Conservation (phyloP, 2,329 filamentous ascomycete species). For the Phaeoacremonium minimum region DNA sequence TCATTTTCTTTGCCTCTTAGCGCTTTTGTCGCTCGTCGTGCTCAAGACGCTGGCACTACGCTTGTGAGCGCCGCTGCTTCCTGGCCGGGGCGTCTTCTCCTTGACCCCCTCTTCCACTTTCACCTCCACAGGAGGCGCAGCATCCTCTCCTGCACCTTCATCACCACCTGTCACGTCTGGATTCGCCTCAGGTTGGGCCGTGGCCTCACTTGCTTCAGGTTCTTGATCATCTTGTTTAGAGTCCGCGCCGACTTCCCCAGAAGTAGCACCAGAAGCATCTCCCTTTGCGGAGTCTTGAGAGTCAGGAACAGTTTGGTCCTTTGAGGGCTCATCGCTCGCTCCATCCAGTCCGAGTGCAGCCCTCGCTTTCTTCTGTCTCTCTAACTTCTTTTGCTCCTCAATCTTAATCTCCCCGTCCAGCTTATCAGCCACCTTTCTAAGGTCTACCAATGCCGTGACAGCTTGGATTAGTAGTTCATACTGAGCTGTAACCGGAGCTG, state of each 20-base stretch:
- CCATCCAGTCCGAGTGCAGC: slow-evolving; percentile 10
- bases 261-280: too few relatives aligned
- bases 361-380: slow-evolving; percentile 37
- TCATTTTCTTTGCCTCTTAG: slow-evolving; percentile 54
- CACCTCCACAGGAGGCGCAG: slow-evolving; percentile 10
- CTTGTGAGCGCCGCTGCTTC: slow-evolving; percentile 55
- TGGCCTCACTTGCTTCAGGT: background rate
- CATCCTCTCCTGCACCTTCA: background rate
- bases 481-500: slow-evolving; percentile 62
- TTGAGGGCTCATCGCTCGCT: slow-evolving; percentile 8
- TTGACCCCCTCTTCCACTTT: slow-evolving; percentile 21
- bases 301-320: too few relatives aligned
- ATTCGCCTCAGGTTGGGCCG: background rate
- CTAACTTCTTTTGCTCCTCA: slow-evolving; percentile 51
- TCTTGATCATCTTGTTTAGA: too few relatives aligned
- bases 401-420: slow-evolving; percentile 66
- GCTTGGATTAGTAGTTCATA: slow-evolving; percentile 68
- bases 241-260: too few relatives aligned
- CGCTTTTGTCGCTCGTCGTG: slow-evolving; percentile 59
- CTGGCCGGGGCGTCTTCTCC: slow-evolving; percentile 26
- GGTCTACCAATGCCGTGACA: slow-evolving; percentile 66
- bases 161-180: background rate
- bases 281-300: too few relatives aligned
- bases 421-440: slow-evolving; percentile 72
- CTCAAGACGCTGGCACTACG: slow-evolving; percentile 81